These are phyloP conservation scores for Phallus indusiatus DNA, from an alignment of 768 basidiomycete genomes.

Conservation along the genomic window DNA sequence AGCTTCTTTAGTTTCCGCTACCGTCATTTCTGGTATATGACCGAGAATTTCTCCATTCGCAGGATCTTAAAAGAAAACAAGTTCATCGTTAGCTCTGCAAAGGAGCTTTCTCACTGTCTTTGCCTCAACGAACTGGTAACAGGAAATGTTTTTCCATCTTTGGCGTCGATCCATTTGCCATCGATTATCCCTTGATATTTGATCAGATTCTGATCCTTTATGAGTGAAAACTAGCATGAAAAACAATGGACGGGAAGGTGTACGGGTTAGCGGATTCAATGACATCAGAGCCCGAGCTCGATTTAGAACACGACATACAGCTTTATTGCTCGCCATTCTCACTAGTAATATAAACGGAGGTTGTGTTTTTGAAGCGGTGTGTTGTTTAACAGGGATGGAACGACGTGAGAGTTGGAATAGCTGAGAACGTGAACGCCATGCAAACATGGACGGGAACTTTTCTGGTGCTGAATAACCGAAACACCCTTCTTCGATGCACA, in stretches of 20 bases:
- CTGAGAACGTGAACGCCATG: no score
- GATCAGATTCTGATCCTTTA: conserved; percentile 70
- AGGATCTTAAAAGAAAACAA: conserved; percentile 64
- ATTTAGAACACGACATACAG: neutral
- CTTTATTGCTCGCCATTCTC: conserved; percentile 7
- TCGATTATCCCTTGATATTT: conserved; percentile 70
- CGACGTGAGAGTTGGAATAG: no score
- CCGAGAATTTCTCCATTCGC: conserved; percentile 79
- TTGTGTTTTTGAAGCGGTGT: no score
- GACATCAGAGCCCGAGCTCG: no score
- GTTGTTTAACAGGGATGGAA: no score
- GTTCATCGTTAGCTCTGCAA: no score
- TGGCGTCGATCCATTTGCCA: conserved; percentile 82
- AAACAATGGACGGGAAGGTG: neutral
- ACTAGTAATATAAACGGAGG: neutral
- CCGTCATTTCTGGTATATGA: conserved; percentile 80
- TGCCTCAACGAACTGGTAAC: conserved; percentile 57
- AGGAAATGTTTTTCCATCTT: conserved; percentile 55
- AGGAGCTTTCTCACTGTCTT: conserved; percentile 1
- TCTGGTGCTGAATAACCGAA: no score
- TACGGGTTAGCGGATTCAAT: neutral
- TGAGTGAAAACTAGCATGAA: conserved; percentile 19
- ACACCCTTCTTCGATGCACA: no score
- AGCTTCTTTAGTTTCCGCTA: conserved; percentile 74
- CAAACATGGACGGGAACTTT: no score